phyloP scores from a whole-genome alignment of 805 yeast genomes.

The Yarrowia hollandica region DNA sequence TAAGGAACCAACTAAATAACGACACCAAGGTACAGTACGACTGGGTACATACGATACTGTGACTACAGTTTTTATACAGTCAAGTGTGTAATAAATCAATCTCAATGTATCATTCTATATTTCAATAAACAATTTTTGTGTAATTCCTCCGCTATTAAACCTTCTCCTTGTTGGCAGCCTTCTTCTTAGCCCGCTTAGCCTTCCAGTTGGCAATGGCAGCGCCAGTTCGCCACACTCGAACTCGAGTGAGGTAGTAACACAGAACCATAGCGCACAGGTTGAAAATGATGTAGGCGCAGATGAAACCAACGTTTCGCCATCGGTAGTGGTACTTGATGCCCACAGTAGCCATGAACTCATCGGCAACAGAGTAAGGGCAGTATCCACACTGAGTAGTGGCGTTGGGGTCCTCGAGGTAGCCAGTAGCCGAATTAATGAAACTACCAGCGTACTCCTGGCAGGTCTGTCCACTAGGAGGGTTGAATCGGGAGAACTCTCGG shows the following conservation, averaged over 20 bases:
- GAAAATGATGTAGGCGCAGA: conserved; percentile 57
- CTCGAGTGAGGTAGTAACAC: conserved; percentile 41
- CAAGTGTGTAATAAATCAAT: conserved; percentile 12
- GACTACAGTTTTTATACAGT: too few species aligned
- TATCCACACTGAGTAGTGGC: conserved; percentile 48
- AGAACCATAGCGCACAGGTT: conserved; percentile 46
- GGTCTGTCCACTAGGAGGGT: conserved; percentile 61
- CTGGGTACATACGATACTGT: too few species aligned
- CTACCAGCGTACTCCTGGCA: conserved; percentile 57
- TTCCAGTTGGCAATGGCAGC: conserved; percentile 25
- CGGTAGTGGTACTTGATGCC: conserved; percentile 49
- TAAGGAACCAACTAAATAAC: too few species aligned
- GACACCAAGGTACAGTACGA: too few species aligned
- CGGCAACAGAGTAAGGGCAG: conserved; percentile 46
- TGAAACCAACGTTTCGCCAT: conserved; percentile 69
- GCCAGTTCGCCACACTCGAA: conserved; percentile 31
- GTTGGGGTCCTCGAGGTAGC: conserved; percentile 58
- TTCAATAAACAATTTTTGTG: conserved; percentile 12
- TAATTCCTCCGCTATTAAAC: conserved; percentile 9
- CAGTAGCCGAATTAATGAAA: conserved; percentile 50
- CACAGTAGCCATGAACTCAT: conserved; percentile 48
- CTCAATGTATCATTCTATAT: conserved; percentile 15
- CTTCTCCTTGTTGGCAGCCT: not conserved
- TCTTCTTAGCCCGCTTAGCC: conserved; percentile 26
- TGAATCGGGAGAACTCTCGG: conserved; percentile 51